Conservation (phyloP, 352 stramenopile genomes). For the Globisporangium ultimum region DNA sequence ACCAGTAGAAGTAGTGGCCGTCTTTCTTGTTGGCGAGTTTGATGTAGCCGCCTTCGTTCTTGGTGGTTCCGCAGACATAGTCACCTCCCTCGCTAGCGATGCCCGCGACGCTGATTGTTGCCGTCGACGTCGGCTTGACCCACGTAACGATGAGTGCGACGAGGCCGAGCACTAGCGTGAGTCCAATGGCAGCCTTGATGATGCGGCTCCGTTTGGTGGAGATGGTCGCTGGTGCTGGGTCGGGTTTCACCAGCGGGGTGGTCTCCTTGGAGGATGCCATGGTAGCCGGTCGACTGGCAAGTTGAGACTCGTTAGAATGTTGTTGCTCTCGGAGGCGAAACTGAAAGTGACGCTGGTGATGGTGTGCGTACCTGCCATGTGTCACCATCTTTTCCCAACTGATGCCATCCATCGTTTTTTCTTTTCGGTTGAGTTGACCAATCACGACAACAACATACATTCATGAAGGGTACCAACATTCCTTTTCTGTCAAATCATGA, state of each 20-base stretch:
- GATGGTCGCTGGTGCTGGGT: background rate
- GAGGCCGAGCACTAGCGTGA: background rate
- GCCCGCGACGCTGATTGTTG: background rate
- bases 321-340: too few relatives aligned
- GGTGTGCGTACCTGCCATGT: too few relatives aligned
- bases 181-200: background rate
- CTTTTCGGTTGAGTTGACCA: too few relatives aligned
- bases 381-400: too few relatives aligned
- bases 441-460: too few relatives aligned
- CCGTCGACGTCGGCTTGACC: background rate
- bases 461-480: too few relatives aligned
- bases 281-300: too few relatives aligned
- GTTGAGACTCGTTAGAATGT: too few relatives aligned
- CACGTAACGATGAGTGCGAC: background rate
- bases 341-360: too few relatives aligned
- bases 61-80: conserved; percentile 18
- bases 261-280: background rate
- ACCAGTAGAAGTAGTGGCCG: conserved; percentile 46
- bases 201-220: background rate
- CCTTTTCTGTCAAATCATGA: too few relatives aligned
- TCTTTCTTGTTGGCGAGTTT: conserved; percentile 31
- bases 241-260: background rate
- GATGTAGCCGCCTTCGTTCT: conserved; percentile 30
- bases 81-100: background rate
- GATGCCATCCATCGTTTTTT: too few relatives aligned